A percentile compares a stretch with the other conserved stretches of the same genome.
These are phyloP conservation scores for Clausena lansium DNA, from an alignment of 345 rosid species.

Conservation along the genomic window DNA sequence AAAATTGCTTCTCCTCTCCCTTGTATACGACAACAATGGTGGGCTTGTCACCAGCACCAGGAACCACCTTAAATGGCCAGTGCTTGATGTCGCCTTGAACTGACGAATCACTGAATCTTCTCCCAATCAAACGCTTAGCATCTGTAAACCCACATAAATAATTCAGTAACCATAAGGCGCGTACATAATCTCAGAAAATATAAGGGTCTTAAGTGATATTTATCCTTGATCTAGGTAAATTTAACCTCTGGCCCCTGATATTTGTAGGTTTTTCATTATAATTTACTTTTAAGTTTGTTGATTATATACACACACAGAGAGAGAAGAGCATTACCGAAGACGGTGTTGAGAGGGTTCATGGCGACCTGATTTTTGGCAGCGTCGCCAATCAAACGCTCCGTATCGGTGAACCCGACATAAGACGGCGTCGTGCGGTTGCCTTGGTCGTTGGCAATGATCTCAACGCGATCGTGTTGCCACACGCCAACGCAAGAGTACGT, in stretches of 20 bases:
- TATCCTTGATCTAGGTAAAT: background rate
- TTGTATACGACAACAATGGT: constrained; percentile 35
- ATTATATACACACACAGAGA: background rate
- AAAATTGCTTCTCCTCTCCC: constrained; percentile 39
- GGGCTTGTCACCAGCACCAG: constrained; percentile 41
- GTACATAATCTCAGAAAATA: background rate
- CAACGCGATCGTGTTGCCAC: constrained; percentile 60
- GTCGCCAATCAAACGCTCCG: constrained; percentile 57
- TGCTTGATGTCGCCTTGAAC: constrained; percentile 42
- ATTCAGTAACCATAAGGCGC: background rate
- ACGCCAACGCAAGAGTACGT: constrained; percentile 62
- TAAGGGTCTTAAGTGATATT: background rate
- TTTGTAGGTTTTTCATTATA: no score
- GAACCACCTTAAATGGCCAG: constrained; percentile 41
- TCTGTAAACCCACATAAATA: constrained; percentile 12
- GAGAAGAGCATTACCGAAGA: constrained; percentile 35
- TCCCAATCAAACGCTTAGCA: constrained; percentile 47
- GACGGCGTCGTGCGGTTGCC: constrained; percentile 55
- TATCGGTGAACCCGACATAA: constrained; percentile 50
- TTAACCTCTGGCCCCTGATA: background rate
- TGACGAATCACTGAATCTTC: constrained; percentile 39
- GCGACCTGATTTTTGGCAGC: constrained; percentile 70
- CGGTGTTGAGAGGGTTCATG: constrained; percentile 60
- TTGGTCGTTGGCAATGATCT: constrained; percentile 62
- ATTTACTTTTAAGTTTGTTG: no score